These are phyloP conservation scores for Helicocarpus griseus DNA, from an alignment of 2,329 filamentous ascomycete genomes.

Conservation along the genomic window DNA sequence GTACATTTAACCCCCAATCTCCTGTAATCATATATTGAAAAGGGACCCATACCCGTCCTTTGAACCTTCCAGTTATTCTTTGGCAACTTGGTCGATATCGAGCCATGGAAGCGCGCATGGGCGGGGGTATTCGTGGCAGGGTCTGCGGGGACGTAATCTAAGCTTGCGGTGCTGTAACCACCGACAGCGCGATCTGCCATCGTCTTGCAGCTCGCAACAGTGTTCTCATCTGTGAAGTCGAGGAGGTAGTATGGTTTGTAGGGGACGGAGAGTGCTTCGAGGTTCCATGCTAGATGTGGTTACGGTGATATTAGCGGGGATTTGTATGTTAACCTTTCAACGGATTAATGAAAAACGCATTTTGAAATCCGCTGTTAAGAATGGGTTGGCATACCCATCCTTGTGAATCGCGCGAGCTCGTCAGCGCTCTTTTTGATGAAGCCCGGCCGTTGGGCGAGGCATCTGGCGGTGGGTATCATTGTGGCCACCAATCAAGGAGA, in stretches of 20 bases:
- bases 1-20: constrained; percentile 3
- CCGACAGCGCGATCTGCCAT: constrained; percentile 85
- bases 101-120: constrained; percentile 76
- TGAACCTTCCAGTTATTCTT: constrained; percentile 48
- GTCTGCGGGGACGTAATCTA: constrained; percentile 56
- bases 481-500: background rate
- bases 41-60: constrained; percentile 25
- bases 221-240: constrained; percentile 30
- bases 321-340: background rate
- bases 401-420: constrained; percentile 48
- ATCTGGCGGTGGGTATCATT: constrained; percentile 32
- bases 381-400: constrained; percentile 36
- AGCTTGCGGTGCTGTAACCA: constrained; percentile 64
- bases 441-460: constrained; percentile 34
- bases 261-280: constrained; percentile 27
- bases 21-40: background rate
- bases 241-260: constrained; percentile 32
- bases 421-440: constrained; percentile 51
- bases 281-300: constrained; percentile 30
- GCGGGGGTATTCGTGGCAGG: constrained; percentile 37
- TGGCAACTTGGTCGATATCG: constrained; percentile 78
- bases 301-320: background rate
- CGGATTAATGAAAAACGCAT: background rate
- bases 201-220: constrained; percentile 46
- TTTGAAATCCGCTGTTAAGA: background rate